Conservation (phyloP, 1,284 basidiomycete species). For the Rhodotorula sp. region DNA sequence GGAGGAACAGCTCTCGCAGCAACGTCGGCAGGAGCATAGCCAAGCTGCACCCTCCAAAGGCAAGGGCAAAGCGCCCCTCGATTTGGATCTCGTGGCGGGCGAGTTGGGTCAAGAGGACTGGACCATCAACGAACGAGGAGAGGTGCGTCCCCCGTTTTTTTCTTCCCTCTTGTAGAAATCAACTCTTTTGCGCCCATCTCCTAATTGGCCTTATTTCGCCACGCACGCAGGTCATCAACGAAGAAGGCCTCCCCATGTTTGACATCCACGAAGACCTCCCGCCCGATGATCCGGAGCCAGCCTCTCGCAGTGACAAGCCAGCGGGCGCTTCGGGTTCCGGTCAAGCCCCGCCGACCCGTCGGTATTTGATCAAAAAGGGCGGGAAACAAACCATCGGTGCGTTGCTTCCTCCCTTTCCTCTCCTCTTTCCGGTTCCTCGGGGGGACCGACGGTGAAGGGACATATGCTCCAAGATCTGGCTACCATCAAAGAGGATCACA, state of each 20-base stretch:
- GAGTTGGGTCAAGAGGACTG: conserved; percentile 30
- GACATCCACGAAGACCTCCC: conserved; percentile 40
- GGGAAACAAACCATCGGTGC: conserved; percentile 35
- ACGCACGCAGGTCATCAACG: conserved; percentile 36
- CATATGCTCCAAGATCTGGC: too few species aligned
- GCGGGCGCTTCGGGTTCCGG: neutral
- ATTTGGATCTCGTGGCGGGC: neutral
- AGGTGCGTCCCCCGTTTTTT: conserved; percentile 10
- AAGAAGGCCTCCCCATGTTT: conserved; percentile 40
- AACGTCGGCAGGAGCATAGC: conserved; percentile 9
- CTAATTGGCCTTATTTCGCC: too few species aligned
- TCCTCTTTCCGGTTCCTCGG: neutral
- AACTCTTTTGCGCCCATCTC: too few species aligned
- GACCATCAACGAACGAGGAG: conserved; percentile 35
- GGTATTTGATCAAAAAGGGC: conserved; percentile 39
- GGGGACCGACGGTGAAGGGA: too few species aligned
- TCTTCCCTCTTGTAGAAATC: neutral
- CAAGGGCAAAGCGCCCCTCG: neutral
- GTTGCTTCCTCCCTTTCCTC: neutral
- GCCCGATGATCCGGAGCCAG: neutral
- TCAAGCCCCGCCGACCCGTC: conserved; percentile 3
- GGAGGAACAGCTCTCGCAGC: conserved; percentile 9
- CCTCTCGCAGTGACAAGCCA: neutral
- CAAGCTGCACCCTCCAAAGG: neutral
- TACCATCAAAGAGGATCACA: too few species aligned